phyloP scores from a whole-genome alignment of 805 yeast species.

The Zygoascus bituminiphila region DNA sequence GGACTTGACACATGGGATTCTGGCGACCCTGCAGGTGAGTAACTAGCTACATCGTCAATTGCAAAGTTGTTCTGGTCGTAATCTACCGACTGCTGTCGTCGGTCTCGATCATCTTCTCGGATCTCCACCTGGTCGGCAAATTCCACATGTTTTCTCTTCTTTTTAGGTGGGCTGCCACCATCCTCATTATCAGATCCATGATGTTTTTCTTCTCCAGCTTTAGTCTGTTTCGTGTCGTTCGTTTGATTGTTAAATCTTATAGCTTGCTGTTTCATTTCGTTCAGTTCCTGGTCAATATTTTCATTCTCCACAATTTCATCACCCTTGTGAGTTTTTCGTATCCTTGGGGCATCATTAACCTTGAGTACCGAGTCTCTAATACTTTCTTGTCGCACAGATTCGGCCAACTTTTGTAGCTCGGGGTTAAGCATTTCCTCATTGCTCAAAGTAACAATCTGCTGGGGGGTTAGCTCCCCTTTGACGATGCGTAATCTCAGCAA shows the following conservation, averaged over 20 bases:
- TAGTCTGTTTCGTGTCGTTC: background rate
- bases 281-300: conserved; percentile 27
- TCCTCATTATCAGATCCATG: conserved; percentile 4
- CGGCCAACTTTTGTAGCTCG: conserved; percentile 61
- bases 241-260: too few relatives aligned
- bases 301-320: conserved; percentile 67
- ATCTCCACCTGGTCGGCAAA: conserved; percentile 15
- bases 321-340: conserved; percentile 80
- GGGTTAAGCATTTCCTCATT: conserved; percentile 75
- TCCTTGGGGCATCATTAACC: conserved; percentile 49
- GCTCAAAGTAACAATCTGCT: conserved; percentile 52
- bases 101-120: conserved; percentile 3
- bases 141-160: conserved; percentile 16
- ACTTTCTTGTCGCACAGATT: conserved; percentile 59
- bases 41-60: conserved; percentile 12
- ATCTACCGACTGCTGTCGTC: conserved; percentile 3
- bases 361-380: conserved; percentile 62
- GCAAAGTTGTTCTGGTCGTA: conserved; percentile 10
- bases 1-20: background rate
- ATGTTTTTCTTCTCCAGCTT: background rate
- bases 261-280: background rate
- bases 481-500: conserved; percentile 51
- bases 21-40: conserved; percentile 14
- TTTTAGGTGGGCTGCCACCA: conserved; percentile 20
- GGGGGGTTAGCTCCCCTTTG: conserved; percentile 44